Base-by-base conservation (phyloP, 2,329 filamentous ascomycete species). In the Colletotrichum sp. region DNA sequence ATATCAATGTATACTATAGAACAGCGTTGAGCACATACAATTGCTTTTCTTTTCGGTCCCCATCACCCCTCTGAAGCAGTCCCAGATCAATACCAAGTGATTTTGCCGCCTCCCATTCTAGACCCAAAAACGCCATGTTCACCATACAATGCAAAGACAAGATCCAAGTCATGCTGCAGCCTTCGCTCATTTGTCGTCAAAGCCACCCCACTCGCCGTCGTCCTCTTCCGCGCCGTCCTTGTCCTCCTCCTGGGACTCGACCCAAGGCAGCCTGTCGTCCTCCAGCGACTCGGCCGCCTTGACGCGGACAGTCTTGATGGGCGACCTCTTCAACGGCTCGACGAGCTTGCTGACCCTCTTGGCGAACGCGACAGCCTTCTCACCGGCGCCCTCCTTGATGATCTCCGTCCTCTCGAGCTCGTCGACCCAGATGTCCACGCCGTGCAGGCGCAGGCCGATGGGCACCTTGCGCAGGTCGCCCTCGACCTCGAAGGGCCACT, bases 351-450 rank as follows among this genome's bases (percentile, higher is more conserved):
- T 86, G 69, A 95, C 77, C 36, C 81, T 82, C 72, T 89, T 86
- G 28, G 93, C 80, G 52, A 94, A 91, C 55, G 86, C 85, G 63
- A 83, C 84, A 24, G 84, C 86, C 34, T 80, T 81, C 7, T 81
- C 80, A 6, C 81, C 81, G 15, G 82, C 85, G 12, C 85, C 86
- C 44, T 86, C 85, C 15, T 71, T 79, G 26, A 92, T 79, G 44
- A 90, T 88, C 69, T 92, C 91, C 39, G 92, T 91, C 81, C 93
- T 93, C 84, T 96, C 94, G 80, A 96, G 85, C 89, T 98, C 96
- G 84, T 99, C 97, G 10, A 98, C 90, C 92, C 95, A 99, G 70
- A 99, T 90, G 86, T 99, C 97, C 78, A 98, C 85, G 16, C 96
- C 91, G 85, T 99, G 97, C 84, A 98, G 93, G 78, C 95, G 88